Conservation (phyloP, 768 basidiomycete genomes). For the Termitomyces sp. region DNA sequence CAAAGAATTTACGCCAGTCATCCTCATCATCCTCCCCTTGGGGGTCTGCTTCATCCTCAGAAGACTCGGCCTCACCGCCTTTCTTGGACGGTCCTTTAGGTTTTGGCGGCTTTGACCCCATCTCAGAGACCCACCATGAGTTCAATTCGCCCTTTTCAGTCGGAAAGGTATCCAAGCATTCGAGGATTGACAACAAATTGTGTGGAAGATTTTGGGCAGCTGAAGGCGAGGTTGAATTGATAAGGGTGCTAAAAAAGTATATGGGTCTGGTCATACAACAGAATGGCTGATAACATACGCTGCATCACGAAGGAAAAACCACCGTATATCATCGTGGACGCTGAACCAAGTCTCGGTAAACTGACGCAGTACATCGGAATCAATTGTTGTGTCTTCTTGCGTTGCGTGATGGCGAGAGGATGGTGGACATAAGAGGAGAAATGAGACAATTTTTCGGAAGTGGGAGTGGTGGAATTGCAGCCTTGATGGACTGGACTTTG, state of each 20-base stretch:
- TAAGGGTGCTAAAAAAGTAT: slow-evolving; percentile 21
- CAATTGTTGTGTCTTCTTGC: slow-evolving; percentile 31
- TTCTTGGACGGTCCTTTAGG: slow-evolving; percentile 36
- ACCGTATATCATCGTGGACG: slow-evolving; percentile 78
- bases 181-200: slow-evolving; percentile 60
- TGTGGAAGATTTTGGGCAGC: slow-evolving; percentile 32
- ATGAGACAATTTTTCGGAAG: slow-evolving; percentile 59
- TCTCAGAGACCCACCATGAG: slow-evolving; percentile 73
- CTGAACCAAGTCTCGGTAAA: slow-evolving; percentile 74
- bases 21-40: slow-evolving; percentile 35
- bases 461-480: slow-evolving; percentile 67
- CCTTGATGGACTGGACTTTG: slow-evolving; percentile 35
- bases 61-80: slow-evolving; percentile 22
- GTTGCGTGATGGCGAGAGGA: slow-evolving; percentile 30
- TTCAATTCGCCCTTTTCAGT: slow-evolving; percentile 64
- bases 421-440: slow-evolving; percentile 56
- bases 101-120: slow-evolving; percentile 53
- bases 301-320: slow-evolving; percentile 83
- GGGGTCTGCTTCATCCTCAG: slow-evolving; percentile 30
- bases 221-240: slow-evolving; percentile 24
- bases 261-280: background rate
- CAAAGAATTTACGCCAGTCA: slow-evolving; percentile 85
- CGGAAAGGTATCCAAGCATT: slow-evolving; percentile 69
- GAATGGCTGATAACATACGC: slow-evolving; percentile 38
- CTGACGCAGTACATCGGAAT: slow-evolving; percentile 54